Base-by-base conservation (phyloP, 345 rosid genomes). In the Pseudoturritis turrita region DNA sequence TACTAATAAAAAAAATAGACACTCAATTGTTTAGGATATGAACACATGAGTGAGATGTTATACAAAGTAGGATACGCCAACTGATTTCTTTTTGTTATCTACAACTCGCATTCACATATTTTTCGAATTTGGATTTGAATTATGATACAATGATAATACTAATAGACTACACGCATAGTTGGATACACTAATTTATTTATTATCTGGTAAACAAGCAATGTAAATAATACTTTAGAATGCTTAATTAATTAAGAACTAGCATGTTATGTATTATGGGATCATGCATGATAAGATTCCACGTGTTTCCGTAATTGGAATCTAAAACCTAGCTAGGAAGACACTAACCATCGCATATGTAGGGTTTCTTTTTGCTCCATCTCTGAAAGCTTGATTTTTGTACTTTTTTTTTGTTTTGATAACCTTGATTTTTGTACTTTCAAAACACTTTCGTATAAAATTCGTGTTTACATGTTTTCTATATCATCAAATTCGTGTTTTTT, bases 321-420 rank as follows among this genome's bases (percentile, higher is more conserved):
- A 56, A 46, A 58, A 46, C 47, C 47, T 56, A 69, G 37, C 19
- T 70, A 45, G 31, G 13, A 39, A 25, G 50, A 66, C 60, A 66
- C 6, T 52, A 39, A 66, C 50, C 71, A 52, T 66, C 29, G 7
- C 60, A 31, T 33, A 5, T 53, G n/a, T 53, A 53, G 7, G 3
- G 33, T 9, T 52, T 52, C 18, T 8, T 4, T 12, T 25, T 26
- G 7, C n/a, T 53, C 19, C 31, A 19, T 53, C 12, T 28, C 21
- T 23, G 0, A 67, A 50, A 39, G 17, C 39, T 40, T 41, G 19
- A 26, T 13, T 41, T n/a, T n/a, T n/a, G n/a, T n/a, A n/a, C n/a
- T n/a, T n/a, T n/a, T n/a, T n/a, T n/a, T n/a, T n/a, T n/a, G n/a
- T n/a, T n/a, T n/a, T n/a, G n/a, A n/a, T n/a, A n/a, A n/a, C n/a